Conservation (phyloP, 805 yeast genomes). For the Barnettozyma populi region DNA sequence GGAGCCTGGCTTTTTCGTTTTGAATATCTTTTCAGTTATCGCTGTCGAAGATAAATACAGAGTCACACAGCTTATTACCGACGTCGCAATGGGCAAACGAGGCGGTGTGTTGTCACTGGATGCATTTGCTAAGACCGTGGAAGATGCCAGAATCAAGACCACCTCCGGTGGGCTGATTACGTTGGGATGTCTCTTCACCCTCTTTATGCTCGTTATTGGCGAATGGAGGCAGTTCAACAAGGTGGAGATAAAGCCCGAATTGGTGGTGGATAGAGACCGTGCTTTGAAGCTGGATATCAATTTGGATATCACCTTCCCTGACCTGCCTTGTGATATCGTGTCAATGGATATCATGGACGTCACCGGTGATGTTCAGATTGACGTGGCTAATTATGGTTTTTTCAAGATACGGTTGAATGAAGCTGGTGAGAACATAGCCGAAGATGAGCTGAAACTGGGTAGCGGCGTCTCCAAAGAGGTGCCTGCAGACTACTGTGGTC, state of each 20-base stretch:
- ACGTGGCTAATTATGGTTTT: constrained; percentile 66
- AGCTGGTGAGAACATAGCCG: constrained; percentile 43
- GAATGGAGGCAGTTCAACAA: constrained; percentile 75
- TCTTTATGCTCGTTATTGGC: constrained; percentile 55
- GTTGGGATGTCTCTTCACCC: constrained; percentile 55
- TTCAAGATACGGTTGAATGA: constrained; percentile 57
- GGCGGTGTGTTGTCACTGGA: constrained; percentile 52
- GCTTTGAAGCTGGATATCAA: constrained; percentile 71
- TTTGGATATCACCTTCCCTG: constrained; percentile 77
- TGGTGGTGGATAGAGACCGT: constrained; percentile 82
- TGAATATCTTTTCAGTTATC: neutral
- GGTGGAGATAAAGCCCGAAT: constrained; percentile 69
- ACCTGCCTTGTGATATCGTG: constrained; percentile 78
- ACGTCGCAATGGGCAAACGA: constrained; percentile 18
- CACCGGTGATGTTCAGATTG: constrained; percentile 78
- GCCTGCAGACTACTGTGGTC: constrained; percentile 64
- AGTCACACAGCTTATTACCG: neutral
- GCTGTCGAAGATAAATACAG: neutral
- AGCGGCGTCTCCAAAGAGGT: constrained; percentile 21
- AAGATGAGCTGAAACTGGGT: constrained; percentile 38
- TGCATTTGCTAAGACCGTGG: constrained; percentile 92
- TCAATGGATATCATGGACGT: constrained; percentile 85
- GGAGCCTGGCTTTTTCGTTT: neutral
- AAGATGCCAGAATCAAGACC: constrained; percentile 86
- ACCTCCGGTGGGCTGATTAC: constrained; percentile 89